Evolutionary conservation across 345 rosid genomes (phyloP).

Genomic region (Sisymbrium altissimum): DNA sequence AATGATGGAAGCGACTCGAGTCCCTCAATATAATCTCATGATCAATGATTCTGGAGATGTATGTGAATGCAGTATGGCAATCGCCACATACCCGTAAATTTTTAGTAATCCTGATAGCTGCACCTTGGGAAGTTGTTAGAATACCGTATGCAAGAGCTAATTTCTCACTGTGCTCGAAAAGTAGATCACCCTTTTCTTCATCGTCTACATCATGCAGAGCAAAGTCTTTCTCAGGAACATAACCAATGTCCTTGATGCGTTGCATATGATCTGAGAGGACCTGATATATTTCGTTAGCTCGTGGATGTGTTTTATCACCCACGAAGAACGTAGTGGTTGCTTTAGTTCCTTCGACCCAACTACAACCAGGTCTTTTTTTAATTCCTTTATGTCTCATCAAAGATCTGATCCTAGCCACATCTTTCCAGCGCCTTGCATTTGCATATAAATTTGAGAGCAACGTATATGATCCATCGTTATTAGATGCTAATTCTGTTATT

Average conservation of each 20-base stretch:
- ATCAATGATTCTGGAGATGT: constrained; percentile 60
- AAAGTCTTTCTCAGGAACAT: constrained; percentile 72
- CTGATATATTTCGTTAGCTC: constrained; percentile 46
- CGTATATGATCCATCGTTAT: constrained; percentile 73
- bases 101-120: constrained; percentile 68
- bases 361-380: constrained; percentile 81
- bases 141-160: constrained; percentile 79
- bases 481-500: constrained; percentile 47
- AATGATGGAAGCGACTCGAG: constrained; percentile 90
- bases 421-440: constrained; percentile 78
- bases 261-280: constrained; percentile 53
- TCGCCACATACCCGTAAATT: constrained; percentile 81
- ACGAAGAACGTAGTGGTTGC: constrained; percentile 73
- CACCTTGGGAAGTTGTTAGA: constrained; percentile 52
- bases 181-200: constrained; percentile 81
- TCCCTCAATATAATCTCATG: constrained; percentile 81
- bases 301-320: constrained; percentile 70
- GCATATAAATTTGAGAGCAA: constrained; percentile 82
- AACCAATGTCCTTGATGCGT: constrained; percentile 67
- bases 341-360: constrained; percentile 80
- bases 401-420: constrained; percentile 67
- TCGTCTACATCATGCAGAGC: constrained; percentile 91
- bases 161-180: constrained; percentile 80
- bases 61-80: constrained; percentile 70
- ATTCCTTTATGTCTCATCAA: constrained; percentile 64